These are phyloP conservation scores for Boletus hoseneyae DNA, from an alignment of 1,284 basidiomycete species.

Conservation along the genomic window DNA sequence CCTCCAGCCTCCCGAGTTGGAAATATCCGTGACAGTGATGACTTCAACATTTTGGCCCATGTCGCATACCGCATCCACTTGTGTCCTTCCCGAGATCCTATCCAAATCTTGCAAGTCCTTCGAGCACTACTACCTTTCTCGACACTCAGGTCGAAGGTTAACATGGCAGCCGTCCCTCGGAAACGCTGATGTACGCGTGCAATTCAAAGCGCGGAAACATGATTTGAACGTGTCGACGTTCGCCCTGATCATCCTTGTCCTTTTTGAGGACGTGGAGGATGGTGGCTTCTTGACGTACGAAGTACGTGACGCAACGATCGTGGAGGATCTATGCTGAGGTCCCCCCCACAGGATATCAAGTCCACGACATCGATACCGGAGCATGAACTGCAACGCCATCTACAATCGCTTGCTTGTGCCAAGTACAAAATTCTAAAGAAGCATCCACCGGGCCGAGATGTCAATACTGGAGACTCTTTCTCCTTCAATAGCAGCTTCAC, in stretches of 20 bases:
- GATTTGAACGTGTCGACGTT: constrained; percentile 95
- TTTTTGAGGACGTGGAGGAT: constrained; percentile 77
- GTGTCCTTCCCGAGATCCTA: constrained; percentile 67
- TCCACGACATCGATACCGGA: constrained; percentile 74
- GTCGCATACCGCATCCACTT: constrained; percentile 58
- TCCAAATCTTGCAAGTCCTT: constrained; percentile 70
- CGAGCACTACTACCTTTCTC: constrained; percentile 86
- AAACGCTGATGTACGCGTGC: constrained; percentile 84
- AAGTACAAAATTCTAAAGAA: constrained; percentile 94
- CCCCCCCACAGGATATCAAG: constrained; percentile 57
- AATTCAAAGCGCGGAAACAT: constrained; percentile 79
- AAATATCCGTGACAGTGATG: constrained; percentile 85
- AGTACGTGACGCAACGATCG: constrained; percentile 39
- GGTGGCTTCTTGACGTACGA: constrained; percentile 72
- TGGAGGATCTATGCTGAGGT: not conserved
- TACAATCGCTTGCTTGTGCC: constrained; percentile 97
- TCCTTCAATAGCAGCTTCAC: constrained; percentile 87
- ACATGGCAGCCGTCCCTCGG: constrained; percentile 96
- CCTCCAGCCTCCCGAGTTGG: constrained; percentile 63
- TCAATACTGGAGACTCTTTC: constrained; percentile 77
- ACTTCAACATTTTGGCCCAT: constrained; percentile 95
- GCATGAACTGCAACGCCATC: constrained; percentile 80
- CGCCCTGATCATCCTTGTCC: constrained; percentile 82
- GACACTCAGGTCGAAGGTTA: constrained; percentile 87
- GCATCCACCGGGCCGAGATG: constrained; percentile 83